These are phyloP conservation scores for Apophysomyces elegans DNA, from an alignment of 371 early-diverging fungal species.

Conservation along the genomic window DNA sequence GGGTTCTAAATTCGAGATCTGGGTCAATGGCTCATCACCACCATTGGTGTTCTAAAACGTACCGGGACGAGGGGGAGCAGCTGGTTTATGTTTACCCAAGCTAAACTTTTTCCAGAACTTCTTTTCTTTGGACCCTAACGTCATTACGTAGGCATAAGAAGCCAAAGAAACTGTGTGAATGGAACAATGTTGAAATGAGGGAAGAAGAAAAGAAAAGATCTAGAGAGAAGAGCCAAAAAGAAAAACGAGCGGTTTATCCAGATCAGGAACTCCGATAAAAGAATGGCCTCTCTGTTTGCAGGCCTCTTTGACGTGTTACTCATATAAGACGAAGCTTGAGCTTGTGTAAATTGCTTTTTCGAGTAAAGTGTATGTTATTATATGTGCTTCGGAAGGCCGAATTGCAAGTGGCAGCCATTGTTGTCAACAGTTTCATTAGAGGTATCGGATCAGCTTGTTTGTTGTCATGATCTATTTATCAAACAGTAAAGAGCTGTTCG, in stretches of 20 bases:
- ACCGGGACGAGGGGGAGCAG: neutral
- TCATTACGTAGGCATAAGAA: conserved; percentile 12
- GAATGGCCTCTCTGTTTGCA: neutral
- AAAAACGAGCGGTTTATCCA: conserved; percentile 10
- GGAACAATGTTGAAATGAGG: conserved; percentile 5
- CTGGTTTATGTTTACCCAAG: conserved; percentile 5
- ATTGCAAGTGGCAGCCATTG: no score
- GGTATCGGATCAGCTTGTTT: no score
- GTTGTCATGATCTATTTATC: no score
- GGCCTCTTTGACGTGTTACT: neutral
- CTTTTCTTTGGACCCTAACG: conserved; percentile 10
- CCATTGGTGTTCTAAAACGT: neutral
- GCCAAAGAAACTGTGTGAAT: neutral
- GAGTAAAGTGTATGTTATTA: no score
- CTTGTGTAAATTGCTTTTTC: neutral
- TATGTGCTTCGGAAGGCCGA: no score
- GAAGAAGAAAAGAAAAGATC: neutral
- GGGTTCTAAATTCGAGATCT: conserved; percentile 3
- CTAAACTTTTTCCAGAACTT: conserved; percentile 11
- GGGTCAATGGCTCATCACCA: neutral
- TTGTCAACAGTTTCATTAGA: no score
- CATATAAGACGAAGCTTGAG: neutral
- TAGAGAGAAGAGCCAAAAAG: neutral
- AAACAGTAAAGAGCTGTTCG: no score
- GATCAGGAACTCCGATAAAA: conserved; percentile 10